These are phyloP conservation scores for Colletotrichum lentis DNA, from an alignment of 2,329 filamentous ascomycete species.

Conservation along the genomic window DNA sequence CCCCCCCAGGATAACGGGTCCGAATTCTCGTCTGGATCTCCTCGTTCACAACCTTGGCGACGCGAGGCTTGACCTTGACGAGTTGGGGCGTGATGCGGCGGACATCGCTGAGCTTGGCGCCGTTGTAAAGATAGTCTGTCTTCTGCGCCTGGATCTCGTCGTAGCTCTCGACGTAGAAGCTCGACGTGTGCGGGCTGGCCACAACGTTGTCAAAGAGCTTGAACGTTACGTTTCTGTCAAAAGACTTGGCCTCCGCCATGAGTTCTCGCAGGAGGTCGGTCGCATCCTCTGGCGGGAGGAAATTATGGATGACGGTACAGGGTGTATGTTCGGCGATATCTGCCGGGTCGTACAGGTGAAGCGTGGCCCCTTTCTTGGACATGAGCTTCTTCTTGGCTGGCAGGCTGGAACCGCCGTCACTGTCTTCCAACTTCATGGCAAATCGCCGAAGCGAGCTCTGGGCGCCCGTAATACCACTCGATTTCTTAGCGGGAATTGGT, in stretches of 20 bases:
- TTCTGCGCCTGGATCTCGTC: slow-evolving; percentile 75
- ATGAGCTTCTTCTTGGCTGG: slow-evolving; percentile 60
- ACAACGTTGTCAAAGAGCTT: slow-evolving; percentile 90
- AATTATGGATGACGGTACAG: slow-evolving; percentile 92
- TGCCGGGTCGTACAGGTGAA: slow-evolving; percentile 82
- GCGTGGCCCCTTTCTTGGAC: slow-evolving; percentile 79
- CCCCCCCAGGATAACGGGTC: slow-evolving; percentile 70
- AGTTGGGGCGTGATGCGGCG: slow-evolving; percentile 80
- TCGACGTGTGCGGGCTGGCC: slow-evolving; percentile 81
- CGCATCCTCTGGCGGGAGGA: slow-evolving; percentile 76
- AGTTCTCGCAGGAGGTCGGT: slow-evolving; percentile 79
- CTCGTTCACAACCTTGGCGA: slow-evolving; percentile 78
- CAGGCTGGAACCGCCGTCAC: slow-evolving; percentile 19
- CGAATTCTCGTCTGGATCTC: slow-evolving; percentile 78
- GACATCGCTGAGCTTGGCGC: slow-evolving; percentile 76
- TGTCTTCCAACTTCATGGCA: slow-evolving; percentile 40
- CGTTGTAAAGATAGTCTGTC: slow-evolving; percentile 87
- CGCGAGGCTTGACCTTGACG: slow-evolving; percentile 70
- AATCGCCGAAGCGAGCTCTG: slow-evolving; percentile 72
- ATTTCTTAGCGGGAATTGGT: slow-evolving; percentile 47
- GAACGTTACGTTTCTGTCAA: slow-evolving; percentile 72
- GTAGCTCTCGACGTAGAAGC: slow-evolving; percentile 81
- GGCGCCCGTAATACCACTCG: slow-evolving; percentile 54
- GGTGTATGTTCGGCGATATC: slow-evolving; percentile 86
- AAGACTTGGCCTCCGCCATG: slow-evolving; percentile 75